These are phyloP conservation scores for Citrus reticulata DNA, from an alignment of 345 rosid species.

Conservation along the genomic window DNA sequence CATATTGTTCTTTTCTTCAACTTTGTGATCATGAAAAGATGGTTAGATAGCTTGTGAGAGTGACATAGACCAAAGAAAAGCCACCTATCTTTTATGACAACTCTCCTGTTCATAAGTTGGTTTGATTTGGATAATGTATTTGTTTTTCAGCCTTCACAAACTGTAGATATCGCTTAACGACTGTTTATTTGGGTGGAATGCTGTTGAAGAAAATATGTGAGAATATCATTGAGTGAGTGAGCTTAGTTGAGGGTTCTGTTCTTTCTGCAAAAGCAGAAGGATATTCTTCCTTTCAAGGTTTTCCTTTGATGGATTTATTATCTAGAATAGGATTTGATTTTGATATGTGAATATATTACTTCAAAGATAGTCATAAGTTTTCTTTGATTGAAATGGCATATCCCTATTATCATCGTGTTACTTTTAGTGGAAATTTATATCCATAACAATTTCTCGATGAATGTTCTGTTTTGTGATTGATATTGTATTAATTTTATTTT, in stretches of 20 bases:
- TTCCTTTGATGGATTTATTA: not conserved
- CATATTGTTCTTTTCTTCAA: not conserved
- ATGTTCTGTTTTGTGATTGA: not conserved
- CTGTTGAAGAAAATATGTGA: too few relatives aligned
- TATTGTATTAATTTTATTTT: not conserved
- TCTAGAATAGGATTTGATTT: not conserved
- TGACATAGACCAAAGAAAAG: too few relatives aligned
- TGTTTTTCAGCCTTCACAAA: not conserved
- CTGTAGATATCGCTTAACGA: not conserved
- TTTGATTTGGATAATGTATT: not conserved
- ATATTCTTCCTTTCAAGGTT: not conserved
- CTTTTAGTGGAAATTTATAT: not conserved
- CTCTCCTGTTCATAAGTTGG: not conserved
- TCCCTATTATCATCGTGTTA: not conserved
- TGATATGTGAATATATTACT: not conserved
- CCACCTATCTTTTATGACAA: not conserved
- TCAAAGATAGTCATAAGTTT: not conserved
- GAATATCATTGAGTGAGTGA: too few relatives aligned
- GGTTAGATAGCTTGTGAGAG: not conserved
- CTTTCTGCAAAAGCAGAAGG: not conserved
- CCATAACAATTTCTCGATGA: not conserved
- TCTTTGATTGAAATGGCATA: not conserved
- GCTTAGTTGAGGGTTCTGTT: not conserved
- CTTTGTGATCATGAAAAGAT: not conserved
- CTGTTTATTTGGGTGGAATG: not conserved